Percentiles rank a stretch among this genome's conserved stretches.
Evolutionary conservation across 2,329 filamentous ascomycete genomes (phyloP).

Genomic region (Zymoseptoria crescenta): DNA sequence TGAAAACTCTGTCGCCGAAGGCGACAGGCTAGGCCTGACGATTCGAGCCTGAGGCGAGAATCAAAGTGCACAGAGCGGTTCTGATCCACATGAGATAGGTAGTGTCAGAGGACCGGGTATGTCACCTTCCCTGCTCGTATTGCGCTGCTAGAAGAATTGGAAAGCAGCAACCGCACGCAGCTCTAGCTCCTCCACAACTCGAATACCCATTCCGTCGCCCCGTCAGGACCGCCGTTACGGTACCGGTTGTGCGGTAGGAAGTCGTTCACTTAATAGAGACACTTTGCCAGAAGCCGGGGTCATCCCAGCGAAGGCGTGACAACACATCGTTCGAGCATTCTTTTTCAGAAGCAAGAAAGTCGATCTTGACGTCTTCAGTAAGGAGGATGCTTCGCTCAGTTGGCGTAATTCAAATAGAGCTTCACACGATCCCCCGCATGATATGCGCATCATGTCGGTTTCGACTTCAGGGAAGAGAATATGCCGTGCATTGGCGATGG

Average conservation of each 20-base stretch:
- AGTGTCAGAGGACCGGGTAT: neutral
- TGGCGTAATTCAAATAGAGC: neutral
- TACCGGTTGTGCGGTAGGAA: neutral
- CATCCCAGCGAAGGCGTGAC: neutral
- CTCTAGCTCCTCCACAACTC: neutral
- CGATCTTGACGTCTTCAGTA: neutral
- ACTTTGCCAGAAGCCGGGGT: neutral
- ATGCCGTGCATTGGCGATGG: neutral
- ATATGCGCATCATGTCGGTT: neutral
- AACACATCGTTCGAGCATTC: neutral
- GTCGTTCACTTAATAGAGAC: neutral
- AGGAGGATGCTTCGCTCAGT: neutral
- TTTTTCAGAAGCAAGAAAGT: neutral
- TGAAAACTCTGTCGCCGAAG: too few relatives aligned
- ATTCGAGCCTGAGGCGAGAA: too few relatives aligned
- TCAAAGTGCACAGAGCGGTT: too few relatives aligned
- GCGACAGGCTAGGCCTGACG: too few relatives aligned
- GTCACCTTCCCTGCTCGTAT: neutral
- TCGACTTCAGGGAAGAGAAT: neutral
- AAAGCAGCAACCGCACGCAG: neutral
- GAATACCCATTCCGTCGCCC: neutral
- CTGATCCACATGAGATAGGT: too few relatives aligned
- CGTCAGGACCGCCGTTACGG: neutral
- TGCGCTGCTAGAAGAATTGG: neutral
- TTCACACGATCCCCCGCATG: neutral